A percentile compares a stretch with the other conserved stretches of the same genome.
These are phyloP conservation scores for Wickerhamiella shivajii DNA, from an alignment of 805 yeast species.

Conservation along the genomic window DNA sequence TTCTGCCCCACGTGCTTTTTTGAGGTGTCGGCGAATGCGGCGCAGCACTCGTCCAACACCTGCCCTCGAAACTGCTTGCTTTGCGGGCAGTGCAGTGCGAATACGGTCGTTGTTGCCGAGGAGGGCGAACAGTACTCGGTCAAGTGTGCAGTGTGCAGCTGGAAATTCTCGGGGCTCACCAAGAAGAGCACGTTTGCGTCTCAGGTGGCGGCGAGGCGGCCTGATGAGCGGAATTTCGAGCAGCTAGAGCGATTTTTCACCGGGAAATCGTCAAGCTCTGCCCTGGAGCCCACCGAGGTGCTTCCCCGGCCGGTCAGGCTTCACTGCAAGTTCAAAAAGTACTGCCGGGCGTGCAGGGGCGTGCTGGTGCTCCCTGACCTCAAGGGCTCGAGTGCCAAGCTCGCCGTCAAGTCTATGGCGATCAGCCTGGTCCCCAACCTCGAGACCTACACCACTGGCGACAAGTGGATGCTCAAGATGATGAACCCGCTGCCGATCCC, in stretches of 20 bases:
- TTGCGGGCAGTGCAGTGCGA: conserved; percentile 24
- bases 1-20: conserved; percentile 27
- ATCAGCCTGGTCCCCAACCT: conserved; percentile 18
- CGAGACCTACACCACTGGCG: conserved; percentile 2
- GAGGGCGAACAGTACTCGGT: conserved; percentile 10
- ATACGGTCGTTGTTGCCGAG: conserved; percentile 8
- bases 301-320: conserved; percentile 20
- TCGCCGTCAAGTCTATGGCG: conserved; percentile 18
- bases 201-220: conserved; percentile 2
- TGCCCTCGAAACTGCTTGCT: conserved; percentile 25
- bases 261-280: background rate
- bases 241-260: conserved; percentile 4
- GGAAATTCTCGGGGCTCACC: conserved; percentile 10
- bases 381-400: conserved; percentile 13
- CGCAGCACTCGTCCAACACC: conserved; percentile 16
- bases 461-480: conserved; percentile 2
- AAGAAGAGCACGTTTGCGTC: conserved; percentile 12
- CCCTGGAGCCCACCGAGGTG: background rate
- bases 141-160: conserved; percentile 19
- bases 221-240: conserved; percentile 3
- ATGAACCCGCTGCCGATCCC: conserved; percentile 5
- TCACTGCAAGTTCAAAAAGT: conserved; percentile 19
- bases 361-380: conserved; percentile 24
- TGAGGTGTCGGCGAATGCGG: conserved; percentile 20
- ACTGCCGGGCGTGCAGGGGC: conserved; percentile 24